Conservation (phyloP, 2,329 filamentous ascomycete genomes). For the Xylaria sp. region DNA sequence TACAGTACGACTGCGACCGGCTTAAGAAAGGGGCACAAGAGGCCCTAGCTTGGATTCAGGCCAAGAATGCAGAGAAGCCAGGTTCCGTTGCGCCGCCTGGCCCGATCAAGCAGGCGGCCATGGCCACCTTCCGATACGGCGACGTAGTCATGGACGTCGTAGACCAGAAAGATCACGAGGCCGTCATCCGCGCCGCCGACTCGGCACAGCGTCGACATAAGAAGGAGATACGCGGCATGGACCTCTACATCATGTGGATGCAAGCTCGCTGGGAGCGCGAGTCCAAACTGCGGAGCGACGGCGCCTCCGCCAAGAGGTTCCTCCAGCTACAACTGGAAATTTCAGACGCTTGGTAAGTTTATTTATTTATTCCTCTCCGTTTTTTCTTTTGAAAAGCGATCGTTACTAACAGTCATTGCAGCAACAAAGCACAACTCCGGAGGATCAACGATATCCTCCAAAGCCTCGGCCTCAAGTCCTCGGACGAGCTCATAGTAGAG, state of each 20-base stretch:
- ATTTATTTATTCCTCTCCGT: slow-evolving; percentile 17
- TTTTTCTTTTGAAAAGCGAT: slow-evolving; percentile 26
- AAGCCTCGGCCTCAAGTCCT: slow-evolving; percentile 54
- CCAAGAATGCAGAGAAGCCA: slow-evolving; percentile 44
- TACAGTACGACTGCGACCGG: slow-evolving; percentile 61
- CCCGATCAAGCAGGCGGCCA: slow-evolving; percentile 41
- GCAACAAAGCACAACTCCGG: slow-evolving; percentile 90
- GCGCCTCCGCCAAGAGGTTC: slow-evolving; percentile 88
- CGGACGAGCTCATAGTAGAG: slow-evolving; percentile 47
- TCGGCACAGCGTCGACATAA: slow-evolving; percentile 75
- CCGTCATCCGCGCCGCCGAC: slow-evolving; percentile 66
- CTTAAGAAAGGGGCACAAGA: slow-evolving; percentile 55
- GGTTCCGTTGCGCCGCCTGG: slow-evolving; percentile 31
- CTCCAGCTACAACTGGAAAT: slow-evolving; percentile 82
- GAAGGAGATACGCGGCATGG: slow-evolving; percentile 82
- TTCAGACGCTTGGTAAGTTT: slow-evolving; percentile 87
- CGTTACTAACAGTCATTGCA: slow-evolving; percentile 55
- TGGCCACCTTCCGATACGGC: slow-evolving; percentile 51
- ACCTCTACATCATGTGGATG: slow-evolving; percentile 91
- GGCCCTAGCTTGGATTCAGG: slow-evolving; percentile 52
- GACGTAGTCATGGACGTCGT: slow-evolving; percentile 63
- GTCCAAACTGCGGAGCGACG: slow-evolving; percentile 79
- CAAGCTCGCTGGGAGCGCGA: slow-evolving; percentile 84
- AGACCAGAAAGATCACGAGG: slow-evolving; percentile 52
- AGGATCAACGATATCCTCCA: slow-evolving; percentile 87